Evolutionary conservation across 2,329 filamentous ascomycete genomes (phyloP).

Genomic region (Cladophialophora yegresii): DNA sequence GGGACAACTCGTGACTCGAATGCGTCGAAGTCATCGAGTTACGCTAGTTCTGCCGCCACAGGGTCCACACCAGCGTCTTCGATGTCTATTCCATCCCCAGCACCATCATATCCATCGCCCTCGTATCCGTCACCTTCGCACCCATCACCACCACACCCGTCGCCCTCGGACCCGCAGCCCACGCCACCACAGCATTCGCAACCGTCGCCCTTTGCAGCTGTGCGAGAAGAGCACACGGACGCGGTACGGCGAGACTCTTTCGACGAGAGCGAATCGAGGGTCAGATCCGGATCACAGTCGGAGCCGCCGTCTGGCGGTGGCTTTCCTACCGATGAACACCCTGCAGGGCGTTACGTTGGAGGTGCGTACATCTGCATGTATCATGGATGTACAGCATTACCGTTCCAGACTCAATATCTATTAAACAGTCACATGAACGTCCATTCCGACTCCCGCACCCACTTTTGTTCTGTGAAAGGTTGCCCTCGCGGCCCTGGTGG

Average conservation of each 20-base stretch:
- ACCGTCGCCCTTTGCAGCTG: neutral
- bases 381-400: constrained; percentile 58
- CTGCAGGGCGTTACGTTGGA: constrained; percentile 27
- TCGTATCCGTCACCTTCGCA: neutral
- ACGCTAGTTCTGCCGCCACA: constrained; percentile 25
- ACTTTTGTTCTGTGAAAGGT: constrained; percentile 62
- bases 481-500: constrained; percentile 63
- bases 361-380: constrained; percentile 56
- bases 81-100: constrained; percentile 26
- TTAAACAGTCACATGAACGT: constrained; percentile 63
- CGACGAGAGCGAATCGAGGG: neutral
- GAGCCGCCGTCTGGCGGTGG: constrained; percentile 1
- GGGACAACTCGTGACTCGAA: constrained; percentile 29
- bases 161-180: neutral
- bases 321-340: neutral
- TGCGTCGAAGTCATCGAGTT: constrained; percentile 29
- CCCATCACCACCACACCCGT: neutral
- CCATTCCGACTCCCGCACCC: constrained; percentile 63
- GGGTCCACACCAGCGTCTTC: constrained; percentile 30
- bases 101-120: constrained; percentile 10
- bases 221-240: constrained; percentile 15
- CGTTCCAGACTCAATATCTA: constrained; percentile 67
- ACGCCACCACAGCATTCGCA: constrained; percentile 21
- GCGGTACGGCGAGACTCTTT: neutral
- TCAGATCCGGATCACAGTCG: neutral